Percentiles rank a stretch among this genome's conserved stretches.
Conservation (phyloP, 169 alveolate genomes). For the Cryptosporidium canis region DNA sequence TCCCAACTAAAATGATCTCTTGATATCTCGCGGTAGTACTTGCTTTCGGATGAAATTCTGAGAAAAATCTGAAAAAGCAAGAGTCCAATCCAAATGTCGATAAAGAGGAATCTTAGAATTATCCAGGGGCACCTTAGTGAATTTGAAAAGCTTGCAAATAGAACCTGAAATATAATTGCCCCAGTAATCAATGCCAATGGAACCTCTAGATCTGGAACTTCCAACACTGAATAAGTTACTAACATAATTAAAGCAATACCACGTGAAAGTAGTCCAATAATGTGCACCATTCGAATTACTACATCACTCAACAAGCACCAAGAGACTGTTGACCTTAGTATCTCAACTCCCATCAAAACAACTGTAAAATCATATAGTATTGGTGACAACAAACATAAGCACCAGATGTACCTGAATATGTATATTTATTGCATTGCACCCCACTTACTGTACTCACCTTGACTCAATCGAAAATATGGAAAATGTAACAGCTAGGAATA, state of each 20-base stretch:
- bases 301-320: constrained; percentile 58
- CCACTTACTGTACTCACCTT: constrained; percentile 18
- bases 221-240: neutral
- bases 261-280: constrained; percentile 27
- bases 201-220: constrained; percentile 32
- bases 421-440: neutral
- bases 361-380: constrained; percentile 37
- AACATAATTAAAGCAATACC: constrained; percentile 17
- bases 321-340: constrained; percentile 17
- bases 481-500: constrained; percentile 32
- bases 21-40: constrained; percentile 11
- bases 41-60: constrained; percentile 26
- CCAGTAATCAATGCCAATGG: constrained; percentile 56
- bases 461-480: constrained; percentile 33
- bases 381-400: constrained; percentile 22
- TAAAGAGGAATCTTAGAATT: constrained; percentile 27
- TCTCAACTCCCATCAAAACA: constrained; percentile 21
- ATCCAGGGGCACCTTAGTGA: constrained; percentile 66
- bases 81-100: constrained; percentile 62
- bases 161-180: constrained; percentile 21
- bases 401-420: constrained; percentile 17
- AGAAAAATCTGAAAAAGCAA: constrained; percentile 51
- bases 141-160: constrained; percentile 50
- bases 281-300: constrained; percentile 26
- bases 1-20: neutral